Percentiles rank a stretch among this genome's conserved stretches.
phyloP scores from a whole-genome alignment of 306 rosid species.

The Luffa aegyptiaca region DNA sequence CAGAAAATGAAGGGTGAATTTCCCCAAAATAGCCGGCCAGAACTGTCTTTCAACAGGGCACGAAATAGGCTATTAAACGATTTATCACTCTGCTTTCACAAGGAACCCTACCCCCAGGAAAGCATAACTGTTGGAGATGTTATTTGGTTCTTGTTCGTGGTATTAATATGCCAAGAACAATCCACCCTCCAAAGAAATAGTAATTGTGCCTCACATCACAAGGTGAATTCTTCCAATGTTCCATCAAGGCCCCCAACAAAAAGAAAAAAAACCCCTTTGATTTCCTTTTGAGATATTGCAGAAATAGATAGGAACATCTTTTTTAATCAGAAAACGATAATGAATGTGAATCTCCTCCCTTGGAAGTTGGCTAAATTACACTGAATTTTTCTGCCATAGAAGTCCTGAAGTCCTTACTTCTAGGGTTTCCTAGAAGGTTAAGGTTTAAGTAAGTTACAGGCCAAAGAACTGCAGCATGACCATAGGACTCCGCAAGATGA shows the following conservation, averaged over 20 bases:
- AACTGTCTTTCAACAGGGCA: background rate
- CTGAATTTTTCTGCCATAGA: background rate
- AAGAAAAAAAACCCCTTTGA: no score
- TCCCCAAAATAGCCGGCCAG: no score
- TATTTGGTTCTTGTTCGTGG: background rate
- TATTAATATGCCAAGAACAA: background rate
- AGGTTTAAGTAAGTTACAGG: background rate
- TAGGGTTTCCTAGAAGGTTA: background rate
- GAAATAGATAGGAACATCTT: background rate
- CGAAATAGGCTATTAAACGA: background rate
- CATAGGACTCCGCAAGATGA: background rate
- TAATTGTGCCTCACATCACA: background rate
- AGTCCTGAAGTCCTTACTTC: background rate
- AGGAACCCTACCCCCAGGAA: background rate
- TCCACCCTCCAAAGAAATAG: background rate
- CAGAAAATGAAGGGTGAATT: background rate
- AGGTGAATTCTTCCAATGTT: background rate
- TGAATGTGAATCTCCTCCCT: background rate
- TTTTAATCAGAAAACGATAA: background rate
- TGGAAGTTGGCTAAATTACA: background rate
- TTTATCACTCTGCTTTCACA: background rate
- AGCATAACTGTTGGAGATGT: background rate
- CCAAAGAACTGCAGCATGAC: background rate
- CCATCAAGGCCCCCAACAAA: background rate
- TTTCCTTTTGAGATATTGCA: no score